Base-by-base conservation (phyloP, 164 flowering plant species). In the Vitis rupestris region DNA sequence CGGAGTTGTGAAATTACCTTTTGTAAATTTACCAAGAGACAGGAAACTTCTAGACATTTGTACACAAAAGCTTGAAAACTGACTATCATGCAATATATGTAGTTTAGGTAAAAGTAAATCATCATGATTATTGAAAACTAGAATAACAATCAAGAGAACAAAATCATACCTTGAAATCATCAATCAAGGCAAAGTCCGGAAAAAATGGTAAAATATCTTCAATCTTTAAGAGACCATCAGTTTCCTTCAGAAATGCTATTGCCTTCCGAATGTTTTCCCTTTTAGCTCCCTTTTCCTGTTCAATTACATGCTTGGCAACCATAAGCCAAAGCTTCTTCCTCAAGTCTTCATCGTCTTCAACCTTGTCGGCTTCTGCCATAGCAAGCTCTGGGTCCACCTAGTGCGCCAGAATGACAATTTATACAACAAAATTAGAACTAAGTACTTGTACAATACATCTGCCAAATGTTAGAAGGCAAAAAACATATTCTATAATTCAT, bases 341-440 rank as follows among this genome's bases (percentile, higher is more conserved):
- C 81, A 93, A 79, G 73, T 96, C 99, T 74, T 96, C 97, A 76
- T 96, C 99, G 82, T 93, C 98, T 82, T 96, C 99, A 78, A 93
- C 98, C 77, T 93, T 96, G 79, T 96, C 99, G 65, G 99, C 99
- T 83, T 96, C 99, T 71, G 99, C 99, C 99, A 86, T 96, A 48
- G 99, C 99, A 78, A 96, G 98, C 80, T 93, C 99, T 30, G 93
- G 86, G 67, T 96, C 99, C 72, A 96, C 95, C 99, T 96, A 80
- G 48, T 54, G 50, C 63, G 79, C 15, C 68, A 74, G 67, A 61
- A 37, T 50, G 55, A 50, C 47, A 75, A 1, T 30, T 49, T 27
- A 50, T 51, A 13, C 4, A 47, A 44, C 10, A 48, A 72, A 9
- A 17, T 37, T 37, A 37, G 44, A 37, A 37, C 44, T 37, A 37